Evolutionary conservation across 2,329 filamentous ascomycete species (phyloP).

Genomic region (Claviceps monticola): DNA sequence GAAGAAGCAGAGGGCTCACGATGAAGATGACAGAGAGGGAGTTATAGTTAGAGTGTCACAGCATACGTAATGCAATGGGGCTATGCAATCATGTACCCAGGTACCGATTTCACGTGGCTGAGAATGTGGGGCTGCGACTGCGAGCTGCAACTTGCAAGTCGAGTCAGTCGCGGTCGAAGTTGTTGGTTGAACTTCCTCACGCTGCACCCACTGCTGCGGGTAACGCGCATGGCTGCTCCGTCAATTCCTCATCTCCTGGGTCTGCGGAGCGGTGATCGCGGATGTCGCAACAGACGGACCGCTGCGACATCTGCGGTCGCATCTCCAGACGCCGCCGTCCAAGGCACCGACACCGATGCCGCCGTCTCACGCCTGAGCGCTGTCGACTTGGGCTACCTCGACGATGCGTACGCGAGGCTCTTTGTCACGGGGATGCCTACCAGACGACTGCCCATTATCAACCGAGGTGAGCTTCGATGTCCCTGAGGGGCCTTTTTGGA

Average conservation of each 20-base stretch:
- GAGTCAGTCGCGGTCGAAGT: too few relatives aligned
- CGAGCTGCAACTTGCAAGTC: too few relatives aligned
- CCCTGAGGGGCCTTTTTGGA: not conserved
- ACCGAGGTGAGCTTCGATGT: constrained; percentile 52
- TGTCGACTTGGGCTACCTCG: constrained; percentile 69
- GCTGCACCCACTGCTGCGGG: not conserved
- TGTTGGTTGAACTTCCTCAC: too few relatives aligned
- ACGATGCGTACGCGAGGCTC: constrained; percentile 61
- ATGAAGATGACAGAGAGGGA: not conserved
- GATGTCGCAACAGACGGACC: constrained; percentile 19
- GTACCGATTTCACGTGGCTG: not conserved
- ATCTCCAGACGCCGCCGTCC: constrained; percentile 60
- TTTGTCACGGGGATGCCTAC: constrained; percentile 48
- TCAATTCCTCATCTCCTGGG: constrained; percentile 69
- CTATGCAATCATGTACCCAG: not conserved
- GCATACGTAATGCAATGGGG: not conserved
- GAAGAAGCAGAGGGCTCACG: not conserved
- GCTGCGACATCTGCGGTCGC: constrained; percentile 16
- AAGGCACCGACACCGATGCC: constrained; percentile 84
- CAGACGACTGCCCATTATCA: constrained; percentile 78
- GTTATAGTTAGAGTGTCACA: too few relatives aligned
- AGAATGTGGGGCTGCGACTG: too few relatives aligned
- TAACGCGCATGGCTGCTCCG: constrained; percentile 46
- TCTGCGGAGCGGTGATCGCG: constrained; percentile 25
- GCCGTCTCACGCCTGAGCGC: constrained; percentile 80